phyloP scores from a whole-genome alignment of 768 basidiomycete species.

The Wakefieldia striispora region DNA sequence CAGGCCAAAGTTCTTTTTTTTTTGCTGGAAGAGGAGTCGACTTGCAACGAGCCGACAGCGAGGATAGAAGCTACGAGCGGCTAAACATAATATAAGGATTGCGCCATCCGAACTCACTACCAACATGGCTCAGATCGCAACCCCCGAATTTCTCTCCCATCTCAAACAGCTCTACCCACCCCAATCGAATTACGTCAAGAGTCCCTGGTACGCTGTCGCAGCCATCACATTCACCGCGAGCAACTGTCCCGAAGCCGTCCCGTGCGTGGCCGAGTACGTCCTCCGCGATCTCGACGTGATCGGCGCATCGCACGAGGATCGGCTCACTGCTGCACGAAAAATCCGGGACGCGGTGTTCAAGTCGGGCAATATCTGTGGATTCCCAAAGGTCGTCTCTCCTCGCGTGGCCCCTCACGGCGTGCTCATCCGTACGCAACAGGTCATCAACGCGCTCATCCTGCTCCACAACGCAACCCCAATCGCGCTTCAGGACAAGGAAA shows the following conservation, averaged over 20 bases:
- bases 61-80: no score
- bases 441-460: conserved; percentile 55
- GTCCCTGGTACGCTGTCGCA: conserved; percentile 61
- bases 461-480: conserved; percentile 53
- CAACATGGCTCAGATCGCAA: conserved; percentile 31
- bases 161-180: conserved; percentile 48
- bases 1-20: no score
- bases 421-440: conserved; percentile 1
- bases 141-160: conserved; percentile 40
- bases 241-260: conserved; percentile 58
- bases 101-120: no score
- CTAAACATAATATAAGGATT: no score
- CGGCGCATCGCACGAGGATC: conserved; percentile 33
- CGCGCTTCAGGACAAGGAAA: conserved; percentile 45
- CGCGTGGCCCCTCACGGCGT: no score
- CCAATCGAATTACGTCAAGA: conserved; percentile 25
- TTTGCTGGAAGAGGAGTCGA: neutral
- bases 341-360: conserved; percentile 65
- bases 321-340: conserved; percentile 46
- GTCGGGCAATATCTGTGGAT: conserved; percentile 55
- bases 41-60: neutral
- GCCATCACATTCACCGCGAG: conserved; percentile 56
- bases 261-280: conserved; percentile 50
- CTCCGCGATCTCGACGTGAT: conserved; percentile 41
- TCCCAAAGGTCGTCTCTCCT: conserved; percentile 45